Percentiles rank a stretch among this genome's conserved stretches.
These are phyloP conservation scores for Leucaena leucocephala DNA, from an alignment of 306 rosid genomes.

Conservation along the genomic window DNA sequence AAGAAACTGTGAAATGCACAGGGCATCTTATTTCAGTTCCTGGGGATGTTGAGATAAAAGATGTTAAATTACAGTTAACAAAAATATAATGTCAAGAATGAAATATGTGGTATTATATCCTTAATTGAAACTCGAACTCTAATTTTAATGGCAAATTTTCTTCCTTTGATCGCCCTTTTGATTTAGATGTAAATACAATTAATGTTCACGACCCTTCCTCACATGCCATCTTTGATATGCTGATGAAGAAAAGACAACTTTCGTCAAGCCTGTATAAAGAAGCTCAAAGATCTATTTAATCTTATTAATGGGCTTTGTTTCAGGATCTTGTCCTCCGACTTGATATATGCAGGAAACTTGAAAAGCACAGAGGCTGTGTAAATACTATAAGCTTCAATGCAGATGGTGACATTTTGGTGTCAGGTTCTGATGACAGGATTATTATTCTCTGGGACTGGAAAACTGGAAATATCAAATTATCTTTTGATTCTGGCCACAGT, in stretches of 20 bases:
- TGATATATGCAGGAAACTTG: conserved; percentile 65
- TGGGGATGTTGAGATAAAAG: not conserved
- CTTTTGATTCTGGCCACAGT: conserved; percentile 72
- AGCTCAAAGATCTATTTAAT: not conserved
- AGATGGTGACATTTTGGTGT: conserved; percentile 72
- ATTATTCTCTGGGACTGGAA: conserved; percentile 95
- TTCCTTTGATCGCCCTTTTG: not conserved
- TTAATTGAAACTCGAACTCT: not conserved
- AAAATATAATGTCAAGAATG: not conserved
- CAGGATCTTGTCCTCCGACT: conserved; percentile 91
- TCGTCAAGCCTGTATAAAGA: not conserved
- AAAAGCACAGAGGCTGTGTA: conserved; percentile 85
- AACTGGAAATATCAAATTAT: conserved; percentile 48
- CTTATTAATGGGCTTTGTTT: conserved; percentile 17
- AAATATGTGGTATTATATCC: not conserved
- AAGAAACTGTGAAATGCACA: conserved; percentile 4
- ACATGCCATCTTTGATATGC: not conserved
- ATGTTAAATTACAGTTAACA: not conserved
- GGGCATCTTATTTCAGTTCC: not conserved
- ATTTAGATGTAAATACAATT: not conserved
- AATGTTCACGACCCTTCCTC: not conserved
- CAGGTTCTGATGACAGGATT: conserved; percentile 85
- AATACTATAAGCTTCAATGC: conserved; percentile 87
- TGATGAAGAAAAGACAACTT: conserved; percentile 13
- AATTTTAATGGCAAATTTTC: not conserved